Evolutionary conservation across 2,329 filamentous ascomycete genomes (phyloP).

Genomic region (Botrytis aclada): DNA sequence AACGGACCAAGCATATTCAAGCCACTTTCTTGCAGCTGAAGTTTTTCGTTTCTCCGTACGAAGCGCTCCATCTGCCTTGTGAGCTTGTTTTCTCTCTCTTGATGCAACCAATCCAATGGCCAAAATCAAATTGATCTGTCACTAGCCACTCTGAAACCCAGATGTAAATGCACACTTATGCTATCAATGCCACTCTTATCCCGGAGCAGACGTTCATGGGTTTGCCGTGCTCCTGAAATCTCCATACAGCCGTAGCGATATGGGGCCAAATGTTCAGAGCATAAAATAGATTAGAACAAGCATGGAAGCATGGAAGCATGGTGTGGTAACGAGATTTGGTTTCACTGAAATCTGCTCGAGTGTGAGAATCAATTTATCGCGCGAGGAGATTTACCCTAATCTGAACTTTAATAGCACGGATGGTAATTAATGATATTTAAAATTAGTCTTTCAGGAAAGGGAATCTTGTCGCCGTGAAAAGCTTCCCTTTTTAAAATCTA

Average conservation of each 20-base stretch:
- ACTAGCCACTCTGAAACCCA: background rate
- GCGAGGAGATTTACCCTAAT: background rate
- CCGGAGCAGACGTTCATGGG: background rate
- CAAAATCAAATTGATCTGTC: background rate
- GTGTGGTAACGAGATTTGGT: background rate
- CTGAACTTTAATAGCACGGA: background rate
- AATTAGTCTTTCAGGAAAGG: background rate
- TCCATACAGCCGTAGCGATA: background rate
- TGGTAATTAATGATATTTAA: background rate
- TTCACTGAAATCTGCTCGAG: background rate
- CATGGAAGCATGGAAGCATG: background rate
- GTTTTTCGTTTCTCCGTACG: background rate
- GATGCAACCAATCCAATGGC: background rate
- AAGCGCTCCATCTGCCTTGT: background rate
- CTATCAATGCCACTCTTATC: background rate
- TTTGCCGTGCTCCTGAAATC: conserved; percentile 4
- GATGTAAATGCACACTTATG: background rate
- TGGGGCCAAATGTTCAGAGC: background rate
- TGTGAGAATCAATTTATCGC: background rate
- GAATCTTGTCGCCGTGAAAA: background rate
- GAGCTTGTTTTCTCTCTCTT: too few species aligned
- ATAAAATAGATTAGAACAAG: background rate
- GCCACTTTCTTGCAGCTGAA: conserved; percentile 8
- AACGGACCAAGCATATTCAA: background rate
- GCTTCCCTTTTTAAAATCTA: background rate